Percentiles rank a stretch among this genome's conserved stretches.
phyloP scores from a whole-genome alignment of 2,329 filamentous ascomycete genomes.

The Botrytis tulipae region DNA sequence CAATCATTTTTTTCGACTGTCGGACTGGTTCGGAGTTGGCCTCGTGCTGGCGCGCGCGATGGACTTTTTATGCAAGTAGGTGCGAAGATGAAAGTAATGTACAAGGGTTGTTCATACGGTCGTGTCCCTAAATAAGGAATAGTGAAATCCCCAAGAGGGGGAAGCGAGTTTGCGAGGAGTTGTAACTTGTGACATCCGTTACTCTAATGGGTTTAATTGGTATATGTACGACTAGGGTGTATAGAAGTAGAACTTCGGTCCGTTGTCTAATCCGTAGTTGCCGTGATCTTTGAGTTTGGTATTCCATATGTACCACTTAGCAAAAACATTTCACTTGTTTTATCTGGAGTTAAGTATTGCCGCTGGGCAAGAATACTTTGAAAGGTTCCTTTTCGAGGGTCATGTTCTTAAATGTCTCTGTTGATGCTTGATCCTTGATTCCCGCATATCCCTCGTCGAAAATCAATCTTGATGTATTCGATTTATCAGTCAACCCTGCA shows the following conservation, averaged over 20 bases:
- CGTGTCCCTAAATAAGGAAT: constrained; percentile 15
- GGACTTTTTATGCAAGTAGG: constrained; percentile 14
- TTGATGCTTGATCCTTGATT: constrained; percentile 19
- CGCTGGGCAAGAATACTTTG: neutral
- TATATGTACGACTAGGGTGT: constrained; percentile 17
- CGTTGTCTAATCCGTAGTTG: constrained; percentile 13
- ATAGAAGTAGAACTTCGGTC: constrained; percentile 13
- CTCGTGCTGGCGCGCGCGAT: constrained; percentile 19
- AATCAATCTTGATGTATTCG: constrained; percentile 5
- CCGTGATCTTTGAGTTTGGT: neutral
- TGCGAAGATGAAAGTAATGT: constrained; percentile 10
- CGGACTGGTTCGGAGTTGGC: constrained; percentile 1
- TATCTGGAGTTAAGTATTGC: neutral
- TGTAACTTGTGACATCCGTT: constrained; percentile 19
- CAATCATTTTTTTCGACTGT: neutral
- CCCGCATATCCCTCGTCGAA: constrained; percentile 19
- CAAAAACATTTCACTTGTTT: neutral
- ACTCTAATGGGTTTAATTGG: constrained; percentile 13
- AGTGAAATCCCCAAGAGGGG: constrained; percentile 15
- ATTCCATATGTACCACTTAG: neutral
- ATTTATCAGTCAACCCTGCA: constrained; percentile 11
- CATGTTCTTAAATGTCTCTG: neutral
- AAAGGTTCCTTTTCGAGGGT: neutral
- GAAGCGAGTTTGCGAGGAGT: constrained; percentile 16
- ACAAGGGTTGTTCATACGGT: constrained; percentile 11